A percentile compares a stretch with the other conserved stretches of the same genome.
phyloP scores from a whole-genome alignment of 1,284 basidiomycete genomes.

The Puccinia brachypodii region DNA sequence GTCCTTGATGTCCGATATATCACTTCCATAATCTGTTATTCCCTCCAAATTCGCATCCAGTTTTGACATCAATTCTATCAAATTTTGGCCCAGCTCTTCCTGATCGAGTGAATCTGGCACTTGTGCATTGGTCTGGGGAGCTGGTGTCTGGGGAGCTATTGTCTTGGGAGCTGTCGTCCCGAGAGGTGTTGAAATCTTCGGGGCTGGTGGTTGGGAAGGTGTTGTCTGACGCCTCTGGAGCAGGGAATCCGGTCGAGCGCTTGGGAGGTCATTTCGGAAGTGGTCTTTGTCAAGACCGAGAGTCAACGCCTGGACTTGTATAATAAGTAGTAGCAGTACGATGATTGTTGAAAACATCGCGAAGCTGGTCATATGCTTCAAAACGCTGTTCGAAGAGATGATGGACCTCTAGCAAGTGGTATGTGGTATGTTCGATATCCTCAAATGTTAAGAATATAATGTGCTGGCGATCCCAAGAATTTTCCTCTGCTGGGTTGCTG shows the following conservation, averaged over 20 bases:
- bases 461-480: background rate
- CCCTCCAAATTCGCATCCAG: background rate
- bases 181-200: background rate
- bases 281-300: background rate
- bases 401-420: background rate
- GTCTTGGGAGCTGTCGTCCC: background rate
- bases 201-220: background rate
- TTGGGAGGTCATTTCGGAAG: background rate
- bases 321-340: background rate
- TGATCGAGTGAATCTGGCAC: background rate
- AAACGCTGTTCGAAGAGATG: background rate
- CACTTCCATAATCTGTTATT: conserved; percentile 15
- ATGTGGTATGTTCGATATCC: background rate
- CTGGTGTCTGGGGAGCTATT: background rate
- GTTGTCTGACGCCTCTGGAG: background rate
- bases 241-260: too few relatives aligned
- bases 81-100: background rate
- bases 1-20: conserved; percentile 8
- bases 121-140: background rate
- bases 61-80: background rate
- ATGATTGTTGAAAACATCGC: background rate
- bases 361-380: background rate
- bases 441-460: background rate
- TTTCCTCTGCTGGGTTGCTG: too few relatives aligned
- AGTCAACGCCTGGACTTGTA: background rate